phyloP scores from a whole-genome alignment of 306 rosid species.

The Arachis stenosperma region DNA sequence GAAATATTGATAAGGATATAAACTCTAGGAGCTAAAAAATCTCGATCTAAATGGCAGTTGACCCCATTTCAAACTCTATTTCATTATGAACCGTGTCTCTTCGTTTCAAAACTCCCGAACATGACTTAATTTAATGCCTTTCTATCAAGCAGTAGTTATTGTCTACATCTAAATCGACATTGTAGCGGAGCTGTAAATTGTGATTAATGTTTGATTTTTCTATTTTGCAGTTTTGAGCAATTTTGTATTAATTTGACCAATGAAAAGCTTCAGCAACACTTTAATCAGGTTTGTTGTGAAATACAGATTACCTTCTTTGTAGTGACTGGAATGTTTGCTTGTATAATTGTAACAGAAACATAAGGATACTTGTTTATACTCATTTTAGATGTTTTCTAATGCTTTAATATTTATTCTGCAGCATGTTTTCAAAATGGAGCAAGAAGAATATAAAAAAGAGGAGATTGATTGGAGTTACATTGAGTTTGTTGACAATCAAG shows the following conservation, averaged over 20 bases:
- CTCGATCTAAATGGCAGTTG: neutral
- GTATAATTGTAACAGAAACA: constrained; percentile 9
- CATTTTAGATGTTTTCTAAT: constrained; percentile 24
- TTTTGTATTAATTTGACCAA: constrained; percentile 97
- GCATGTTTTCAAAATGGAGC: constrained; percentile 99
- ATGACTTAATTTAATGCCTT: constrained; percentile 4
- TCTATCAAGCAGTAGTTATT: constrained; percentile 21
- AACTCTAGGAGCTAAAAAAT: neutral
- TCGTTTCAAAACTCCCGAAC: constrained; percentile 15
- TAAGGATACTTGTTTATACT: constrained; percentile 7
- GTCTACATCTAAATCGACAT: constrained; percentile 23
- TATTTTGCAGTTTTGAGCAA: constrained; percentile 89
- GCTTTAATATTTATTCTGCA: constrained; percentile 52
- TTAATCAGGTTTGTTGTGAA: constrained; percentile 81
- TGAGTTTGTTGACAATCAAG: constrained; percentile 98
- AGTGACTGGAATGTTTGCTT: constrained; percentile 35
- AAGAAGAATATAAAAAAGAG: constrained; percentile 98
- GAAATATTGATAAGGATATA: neutral
- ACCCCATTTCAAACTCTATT: constrained; percentile 6
- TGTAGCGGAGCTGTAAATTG: constrained; percentile 2
- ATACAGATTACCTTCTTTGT: constrained; percentile 29
- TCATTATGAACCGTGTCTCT: neutral
- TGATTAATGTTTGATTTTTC: constrained; percentile 33
- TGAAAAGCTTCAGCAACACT: constrained; percentile 99
- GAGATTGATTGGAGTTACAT: constrained; percentile 99